Percentiles rank a stretch among this genome's conserved stretches.
Evolutionary conservation across 371 early-diverging fungal species (phyloP).

Genomic region (Haplosporangium sp.): DNA sequence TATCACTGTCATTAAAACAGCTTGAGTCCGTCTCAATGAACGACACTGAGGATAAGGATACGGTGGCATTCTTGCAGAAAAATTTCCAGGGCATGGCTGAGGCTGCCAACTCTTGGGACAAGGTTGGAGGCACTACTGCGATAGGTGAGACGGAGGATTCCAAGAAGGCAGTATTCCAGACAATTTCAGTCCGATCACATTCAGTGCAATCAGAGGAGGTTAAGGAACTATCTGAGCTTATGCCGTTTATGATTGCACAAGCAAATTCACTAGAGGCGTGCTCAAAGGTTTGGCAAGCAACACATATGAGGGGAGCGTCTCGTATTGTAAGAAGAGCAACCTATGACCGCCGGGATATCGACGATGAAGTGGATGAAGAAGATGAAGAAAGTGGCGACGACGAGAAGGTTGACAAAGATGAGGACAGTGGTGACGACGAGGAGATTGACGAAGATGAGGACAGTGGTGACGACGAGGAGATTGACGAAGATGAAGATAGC

Average conservation of each 20-base stretch:
- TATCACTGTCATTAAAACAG: slow-evolving; percentile 2
- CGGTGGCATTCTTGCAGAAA: slow-evolving; percentile 3
- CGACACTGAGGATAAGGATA: neutral
- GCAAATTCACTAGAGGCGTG: slow-evolving; percentile 23
- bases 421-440: no score
- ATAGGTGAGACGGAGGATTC: neutral
- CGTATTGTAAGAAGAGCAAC: neutral
- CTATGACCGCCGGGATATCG: neutral
- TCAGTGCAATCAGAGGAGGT: neutral
- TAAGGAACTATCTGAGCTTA: neutral
- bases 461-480: no score
- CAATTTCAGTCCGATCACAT: neutral
- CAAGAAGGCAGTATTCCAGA: neutral
- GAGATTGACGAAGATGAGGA: no score
- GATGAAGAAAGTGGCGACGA: neutral
- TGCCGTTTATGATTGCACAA: slow-evolving; percentile 19
- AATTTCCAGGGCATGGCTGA: neutral
- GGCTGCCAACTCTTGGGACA: slow-evolving; percentile 7
- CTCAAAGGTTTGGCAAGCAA: slow-evolving; percentile 12
- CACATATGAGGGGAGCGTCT: neutral
- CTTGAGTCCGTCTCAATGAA: neutral
- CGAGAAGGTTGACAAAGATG: no score
- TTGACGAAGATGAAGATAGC: no score
- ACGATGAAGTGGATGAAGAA: slow-evolving; percentile 1
- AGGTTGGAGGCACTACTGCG: neutral